phyloP scores from a whole-genome alignment of 2,329 filamentous ascomycete genomes.

The Fusarium annulatum region DNA sequence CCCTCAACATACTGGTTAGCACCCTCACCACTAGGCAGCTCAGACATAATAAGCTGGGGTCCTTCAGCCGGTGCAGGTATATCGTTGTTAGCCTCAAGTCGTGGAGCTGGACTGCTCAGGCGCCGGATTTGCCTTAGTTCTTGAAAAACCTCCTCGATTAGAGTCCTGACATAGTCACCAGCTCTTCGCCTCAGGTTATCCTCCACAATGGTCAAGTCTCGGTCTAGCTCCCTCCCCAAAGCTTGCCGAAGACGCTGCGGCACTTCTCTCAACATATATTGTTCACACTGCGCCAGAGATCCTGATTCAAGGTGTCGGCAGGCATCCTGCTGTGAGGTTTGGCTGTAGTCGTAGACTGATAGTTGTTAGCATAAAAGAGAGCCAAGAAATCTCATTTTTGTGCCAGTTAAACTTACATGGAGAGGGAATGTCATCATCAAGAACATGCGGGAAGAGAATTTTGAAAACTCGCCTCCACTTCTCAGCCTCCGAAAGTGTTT shows the following conservation, averaged over 20 bases:
- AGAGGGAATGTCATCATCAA: not conserved
- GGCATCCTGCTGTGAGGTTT: not conserved
- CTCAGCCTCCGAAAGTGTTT: too few relatives aligned
- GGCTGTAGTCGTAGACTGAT: not conserved
- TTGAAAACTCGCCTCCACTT: not conserved
- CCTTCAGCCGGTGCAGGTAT: too few relatives aligned
- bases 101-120: not conserved
- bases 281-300: not conserved
- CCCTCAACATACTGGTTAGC: not conserved
- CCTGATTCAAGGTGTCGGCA: not conserved
- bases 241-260: not conserved
- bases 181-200: not conserved
- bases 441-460: not conserved
- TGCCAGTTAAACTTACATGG: not conserved
- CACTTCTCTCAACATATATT: not conserved
- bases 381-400: too few relatives aligned
- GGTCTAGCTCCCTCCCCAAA: not conserved
- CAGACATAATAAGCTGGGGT: not conserved
- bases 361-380: too few relatives aligned
- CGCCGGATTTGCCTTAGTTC: not conserved
- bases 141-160: not conserved
- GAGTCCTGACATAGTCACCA: not conserved
- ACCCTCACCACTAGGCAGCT: not conserved
- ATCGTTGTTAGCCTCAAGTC: accelerated
- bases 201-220: not conserved